Evolutionary conservation across 1,139 yeast genomes (phyloP).

Genomic region (Blastobotrys elegans): DNA sequence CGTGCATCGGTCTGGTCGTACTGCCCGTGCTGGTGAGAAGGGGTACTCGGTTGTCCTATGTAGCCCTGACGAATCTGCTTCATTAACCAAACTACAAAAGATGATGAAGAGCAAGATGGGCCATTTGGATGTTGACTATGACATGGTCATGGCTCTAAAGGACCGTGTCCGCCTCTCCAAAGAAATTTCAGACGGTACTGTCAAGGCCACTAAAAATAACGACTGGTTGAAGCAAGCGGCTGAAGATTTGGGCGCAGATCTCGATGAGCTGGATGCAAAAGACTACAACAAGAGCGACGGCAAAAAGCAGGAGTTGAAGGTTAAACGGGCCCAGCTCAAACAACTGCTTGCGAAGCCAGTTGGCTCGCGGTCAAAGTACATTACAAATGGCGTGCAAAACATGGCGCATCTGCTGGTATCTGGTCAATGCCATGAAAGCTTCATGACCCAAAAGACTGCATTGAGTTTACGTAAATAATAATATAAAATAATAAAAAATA

Average conservation of each 20-base stretch:
- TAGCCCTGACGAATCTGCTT: constrained; percentile 86
- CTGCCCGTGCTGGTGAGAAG: constrained; percentile 91
- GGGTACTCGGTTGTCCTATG: constrained; percentile 93
- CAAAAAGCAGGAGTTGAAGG: constrained; percentile 37
- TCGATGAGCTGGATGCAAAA: constrained; percentile 49
- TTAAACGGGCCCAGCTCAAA: constrained; percentile 52
- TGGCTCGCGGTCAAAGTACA: constrained; percentile 49
- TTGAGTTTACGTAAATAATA: constrained; percentile 39
- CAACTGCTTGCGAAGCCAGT: constrained; percentile 54
- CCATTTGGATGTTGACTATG: constrained; percentile 71
- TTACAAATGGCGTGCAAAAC: constrained; percentile 80
- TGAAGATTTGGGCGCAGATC: constrained; percentile 79
- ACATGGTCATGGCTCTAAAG: constrained; percentile 62
- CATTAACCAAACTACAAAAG: constrained; percentile 68
- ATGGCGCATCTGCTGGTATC: constrained; percentile 78
- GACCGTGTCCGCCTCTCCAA: constrained; percentile 66
- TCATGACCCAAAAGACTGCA: constrained; percentile 68
- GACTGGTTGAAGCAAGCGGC: constrained; percentile 89
- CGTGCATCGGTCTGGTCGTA: constrained; percentile 95
- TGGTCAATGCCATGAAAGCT: constrained; percentile 63
- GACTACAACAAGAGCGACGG: constrained; percentile 8
- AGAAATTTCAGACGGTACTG: constrained; percentile 65
- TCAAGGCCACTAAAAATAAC: constrained; percentile 63
- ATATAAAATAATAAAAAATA: not conserved
- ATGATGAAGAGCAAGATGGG: constrained; percentile 51